Evolutionary conservation across 345 rosid genomes (phyloP), one percentile per base, ranked within the genome.

Genomic region (Lagerstroemia speciosa): DNA sequence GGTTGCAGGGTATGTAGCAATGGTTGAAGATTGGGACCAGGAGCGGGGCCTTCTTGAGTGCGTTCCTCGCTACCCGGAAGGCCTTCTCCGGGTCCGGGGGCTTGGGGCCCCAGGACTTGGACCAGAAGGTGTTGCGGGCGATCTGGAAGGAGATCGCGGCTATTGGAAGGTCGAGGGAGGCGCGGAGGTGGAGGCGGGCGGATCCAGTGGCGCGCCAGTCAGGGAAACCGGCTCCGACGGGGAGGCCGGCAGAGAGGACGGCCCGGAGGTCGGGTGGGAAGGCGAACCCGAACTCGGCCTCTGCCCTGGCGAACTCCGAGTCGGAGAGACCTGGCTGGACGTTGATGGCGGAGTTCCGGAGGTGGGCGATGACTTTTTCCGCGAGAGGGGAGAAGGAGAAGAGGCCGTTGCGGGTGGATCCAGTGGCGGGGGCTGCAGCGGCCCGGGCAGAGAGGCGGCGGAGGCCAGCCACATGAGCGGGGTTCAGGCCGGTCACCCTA

Each of bases 251-350:
- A 50, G 90, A 79, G 66, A 94, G 88, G 6, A 94, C 77, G 60
- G 97, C 99, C 15, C 93, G 85, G 31, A 94, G 96, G 58, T 94
- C 99, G 5, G 97, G 97, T 3, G 97, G 97, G 80, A 94, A 94
- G 29, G 80, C 83, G 77, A 94, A 87, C 31, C 95, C 95, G 45
- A 91, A 94, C 78, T 93, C 96, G 0, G 98, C 97, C 62, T 93
- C 98, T 1, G 94, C 88, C 36, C 88, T 74, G 26, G 92, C 96
- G 72, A 93, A 91, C 75, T 94, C 99, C 0, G 93, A 61, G 61
- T 87, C 99, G 66, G 93, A 76, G 27, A 94, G 71, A 68, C 99
- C 99, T 31, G 83, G 81, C 69, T 91, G 95, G 40, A 94, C 96
- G 55, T 74, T 89, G 82, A 89, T 75, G 32, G 86, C 90, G 2